Percentiles rank a stretch among this genome's conserved stretches.
Conservation (phyloP, 1,139 yeast genomes). For the Zygosaccharomyces pseudobailii region DNA sequence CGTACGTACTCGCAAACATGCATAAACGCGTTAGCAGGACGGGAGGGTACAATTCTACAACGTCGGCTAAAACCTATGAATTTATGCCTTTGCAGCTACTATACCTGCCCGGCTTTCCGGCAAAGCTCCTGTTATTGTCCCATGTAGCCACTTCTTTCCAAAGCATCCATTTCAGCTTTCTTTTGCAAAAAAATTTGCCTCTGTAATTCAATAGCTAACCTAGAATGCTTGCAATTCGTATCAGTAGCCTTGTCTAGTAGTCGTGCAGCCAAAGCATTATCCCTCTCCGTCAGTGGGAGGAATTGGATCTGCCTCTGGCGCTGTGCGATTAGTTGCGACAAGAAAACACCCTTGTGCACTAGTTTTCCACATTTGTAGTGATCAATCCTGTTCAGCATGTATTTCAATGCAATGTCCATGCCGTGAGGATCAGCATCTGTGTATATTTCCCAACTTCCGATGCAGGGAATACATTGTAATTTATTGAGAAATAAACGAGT, state of each 20-base stretch:
- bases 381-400: slow-evolving; percentile 14
- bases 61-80: too few relatives aligned
- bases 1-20: background rate
- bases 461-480: slow-evolving; percentile 11
- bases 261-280: slow-evolving; percentile 6
- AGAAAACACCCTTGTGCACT: slow-evolving; percentile 20
- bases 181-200: slow-evolving; percentile 32
- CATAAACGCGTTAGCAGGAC: background rate
- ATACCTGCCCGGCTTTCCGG: background rate
- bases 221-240: background rate
- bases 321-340: slow-evolving; percentile 17
- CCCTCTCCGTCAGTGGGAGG: slow-evolving; percentile 12
- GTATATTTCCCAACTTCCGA: slow-evolving; percentile 16
- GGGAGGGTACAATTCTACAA: too few relatives aligned
- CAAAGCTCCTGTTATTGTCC: background rate
- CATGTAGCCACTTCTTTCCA: slow-evolving; percentile 1
- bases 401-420: slow-evolving; percentile 31
- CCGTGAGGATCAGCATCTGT: slow-evolving; percentile 38
- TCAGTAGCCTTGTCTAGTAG: slow-evolving; percentile 3
- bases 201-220: slow-evolving; percentile 27
- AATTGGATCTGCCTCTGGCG: slow-evolving; percentile 11
- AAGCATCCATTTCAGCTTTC: slow-evolving; percentile 36
- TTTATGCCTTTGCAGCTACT: background rate
- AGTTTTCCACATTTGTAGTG: slow-evolving; percentile 14
- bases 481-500: slow-evolving; percentile 27